Percentiles rank a stretch among this genome's conserved stretches.
Evolutionary conservation across 306 rosid genomes (phyloP).

Genomic region (Vigna hirtella): DNA sequence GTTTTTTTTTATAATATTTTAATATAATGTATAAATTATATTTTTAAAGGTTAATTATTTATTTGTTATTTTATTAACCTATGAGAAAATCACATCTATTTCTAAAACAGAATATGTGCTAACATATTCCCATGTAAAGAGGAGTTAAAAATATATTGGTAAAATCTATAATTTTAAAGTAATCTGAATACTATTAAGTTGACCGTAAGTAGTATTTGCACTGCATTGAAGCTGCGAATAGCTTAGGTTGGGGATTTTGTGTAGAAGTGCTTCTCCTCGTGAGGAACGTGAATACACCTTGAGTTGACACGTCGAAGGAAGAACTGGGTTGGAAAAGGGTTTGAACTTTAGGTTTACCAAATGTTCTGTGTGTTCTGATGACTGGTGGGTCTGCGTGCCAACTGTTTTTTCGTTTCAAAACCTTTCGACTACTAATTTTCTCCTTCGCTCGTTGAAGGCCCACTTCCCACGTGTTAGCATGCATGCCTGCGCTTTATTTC

Average conservation of each 20-base stretch:
- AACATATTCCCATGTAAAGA: too few species aligned
- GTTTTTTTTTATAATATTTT: too few species aligned
- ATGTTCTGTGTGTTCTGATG: constrained; percentile 50
- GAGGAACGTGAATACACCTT: constrained; percentile 9
- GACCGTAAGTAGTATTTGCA: neutral
- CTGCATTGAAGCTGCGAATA: neutral
- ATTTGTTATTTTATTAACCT: too few species aligned
- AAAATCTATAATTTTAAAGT: too few species aligned
- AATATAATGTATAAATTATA: too few species aligned
- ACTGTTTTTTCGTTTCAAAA: neutral
- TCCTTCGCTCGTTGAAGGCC: constrained; percentile 23
- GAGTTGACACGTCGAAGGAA: neutral
- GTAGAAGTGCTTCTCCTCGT: constrained; percentile 1
- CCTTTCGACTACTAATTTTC: neutral
- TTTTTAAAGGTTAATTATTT: too few species aligned
- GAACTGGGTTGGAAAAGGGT: constrained; percentile 36
- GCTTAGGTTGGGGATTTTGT: neutral
- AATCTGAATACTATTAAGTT: too few species aligned
- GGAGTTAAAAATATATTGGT: too few species aligned
- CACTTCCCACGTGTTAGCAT: constrained; percentile 25
- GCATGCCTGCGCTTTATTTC: neutral
- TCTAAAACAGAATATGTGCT: too few species aligned
- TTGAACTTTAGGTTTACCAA: constrained; percentile 53
- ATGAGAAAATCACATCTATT: too few species aligned
- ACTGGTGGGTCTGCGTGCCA: constrained; percentile 38